Base-by-base conservation (phyloP, 805 yeast species). In the Kregervanrija fluxuum region DNA sequence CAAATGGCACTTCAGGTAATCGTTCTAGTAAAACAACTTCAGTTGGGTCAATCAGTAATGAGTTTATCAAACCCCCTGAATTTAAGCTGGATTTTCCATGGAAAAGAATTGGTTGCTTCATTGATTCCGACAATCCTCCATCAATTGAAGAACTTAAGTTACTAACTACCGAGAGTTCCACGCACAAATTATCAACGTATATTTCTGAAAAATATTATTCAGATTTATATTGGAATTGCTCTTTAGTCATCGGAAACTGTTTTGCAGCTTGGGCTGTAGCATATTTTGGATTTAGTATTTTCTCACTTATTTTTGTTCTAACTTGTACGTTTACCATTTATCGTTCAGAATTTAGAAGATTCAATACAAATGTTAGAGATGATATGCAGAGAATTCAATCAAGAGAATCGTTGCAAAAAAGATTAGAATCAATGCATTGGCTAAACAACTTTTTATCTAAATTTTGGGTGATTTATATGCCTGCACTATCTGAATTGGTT, bases 391-490 rank as follows among this genome's bases (percentile, higher is more conserved):
- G 95, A 66, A 62, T 74, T 38, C 69, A 73, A 28, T 77, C 87
- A n/a, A 67, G 71, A 40, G 85, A 82, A 59, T 69, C 79, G 35
- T 66, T 85, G 49, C 85, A 80, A 46, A 71, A 75, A 40, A 75
- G 73, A 54, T 59, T 73, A 44, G 95, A 85, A 65, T 80, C 90
- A 8, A 83, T 85, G 78, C 78, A 81, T 48, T 85, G 95, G 95
- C 61, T 85, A 55, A 85, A 85, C 56, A 75, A 81, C 17, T 85
- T 85, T 56, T 64, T 85, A 59, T 80, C 80, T 37, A 85, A 85
- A 64, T 84, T 85, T 57, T 85, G 95, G 95, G 85, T 84, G 46
- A 83, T 85, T 48, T 85, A 85, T 56, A 85, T 85, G 95, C 91
- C 93, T 31, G 88, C 85, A 1, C 68, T 85, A 41, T 80, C 89